Evolutionary conservation across 257 asterid genomes (phyloP).

Genomic region (Echium plantagineum): DNA sequence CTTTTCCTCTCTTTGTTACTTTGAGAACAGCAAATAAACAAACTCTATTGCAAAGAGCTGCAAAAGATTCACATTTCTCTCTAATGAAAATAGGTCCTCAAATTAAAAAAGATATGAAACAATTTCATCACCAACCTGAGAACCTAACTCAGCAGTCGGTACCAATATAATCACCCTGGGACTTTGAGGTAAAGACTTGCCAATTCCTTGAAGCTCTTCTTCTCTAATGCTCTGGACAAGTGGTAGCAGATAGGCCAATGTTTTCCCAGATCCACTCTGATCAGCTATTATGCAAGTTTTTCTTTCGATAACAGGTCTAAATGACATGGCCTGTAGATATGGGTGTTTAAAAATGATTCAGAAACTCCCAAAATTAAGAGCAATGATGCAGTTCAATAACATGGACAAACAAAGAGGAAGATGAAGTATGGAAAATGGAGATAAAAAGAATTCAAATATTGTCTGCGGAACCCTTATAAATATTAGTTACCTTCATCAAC

Average conservation of each 20-base stretch:
- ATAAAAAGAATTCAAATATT: too few relatives aligned
- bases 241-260: constrained; percentile 82
- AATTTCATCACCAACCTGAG: constrained; percentile 51
- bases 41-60: not conserved
- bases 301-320: constrained; percentile 47
- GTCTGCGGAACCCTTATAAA: too few relatives aligned
- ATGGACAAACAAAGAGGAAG: too few relatives aligned
- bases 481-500: too few relatives aligned
- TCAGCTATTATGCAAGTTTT: constrained; percentile 92
- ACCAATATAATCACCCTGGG: constrained; percentile 77
- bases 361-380: not conserved
- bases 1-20: not conserved
- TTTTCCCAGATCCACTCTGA: constrained; percentile 99
- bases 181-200: constrained; percentile 46
- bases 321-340: constrained; percentile 75
- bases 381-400: not conserved
- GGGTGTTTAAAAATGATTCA: constrained; percentile 10
- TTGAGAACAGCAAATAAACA: not conserved
- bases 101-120: not conserved
- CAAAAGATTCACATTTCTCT: not conserved
- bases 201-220: constrained; percentile 81
- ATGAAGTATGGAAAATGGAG: not conserved
- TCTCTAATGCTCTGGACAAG: constrained; percentile 81
- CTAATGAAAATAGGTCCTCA: not conserved
- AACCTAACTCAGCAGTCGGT: constrained; percentile 94